phyloP scores from a whole-genome alignment of 1,284 basidiomycete genomes.

The Agaricales sp. region DNA sequence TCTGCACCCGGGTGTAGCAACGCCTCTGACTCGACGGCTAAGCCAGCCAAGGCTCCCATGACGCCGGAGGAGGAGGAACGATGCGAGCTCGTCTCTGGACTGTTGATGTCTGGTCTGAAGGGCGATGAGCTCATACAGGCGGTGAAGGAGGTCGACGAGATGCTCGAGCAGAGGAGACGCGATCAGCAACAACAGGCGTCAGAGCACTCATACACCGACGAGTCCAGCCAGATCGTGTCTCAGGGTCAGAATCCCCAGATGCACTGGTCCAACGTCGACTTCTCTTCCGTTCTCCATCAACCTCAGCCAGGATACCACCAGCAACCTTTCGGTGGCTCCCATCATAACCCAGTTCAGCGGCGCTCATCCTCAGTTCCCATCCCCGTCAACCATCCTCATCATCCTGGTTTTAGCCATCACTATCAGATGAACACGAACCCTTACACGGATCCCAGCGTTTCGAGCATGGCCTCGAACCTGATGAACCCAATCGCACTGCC shows the following conservation, averaged over 20 bases:
- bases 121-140: constrained; percentile 42
- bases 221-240: too few species aligned
- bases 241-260: too few species aligned
- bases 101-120: constrained; percentile 45
- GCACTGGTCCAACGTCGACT: not conserved
- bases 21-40: constrained; percentile 19
- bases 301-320: not conserved
- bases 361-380: constrained; percentile 59
- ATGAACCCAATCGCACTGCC: too few species aligned
- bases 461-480: too few species aligned
- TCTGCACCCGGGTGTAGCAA: constrained; percentile 18
- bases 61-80: constrained; percentile 40
- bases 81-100: constrained; percentile 43
- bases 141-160: constrained; percentile 41
- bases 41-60: constrained; percentile 41
- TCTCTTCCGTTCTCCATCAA: not conserved
- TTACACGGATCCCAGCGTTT: too few species aligned
- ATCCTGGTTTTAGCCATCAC: not conserved
- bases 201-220: not conserved
- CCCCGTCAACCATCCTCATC: constrained; percentile 22
- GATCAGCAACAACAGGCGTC: not conserved
- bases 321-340: constrained; percentile 12
- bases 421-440: too few species aligned
- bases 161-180: not conserved
- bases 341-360: constrained; percentile 27